Conservation (phyloP, 306 rosid genomes). For the Cicer judaicum region DNA sequence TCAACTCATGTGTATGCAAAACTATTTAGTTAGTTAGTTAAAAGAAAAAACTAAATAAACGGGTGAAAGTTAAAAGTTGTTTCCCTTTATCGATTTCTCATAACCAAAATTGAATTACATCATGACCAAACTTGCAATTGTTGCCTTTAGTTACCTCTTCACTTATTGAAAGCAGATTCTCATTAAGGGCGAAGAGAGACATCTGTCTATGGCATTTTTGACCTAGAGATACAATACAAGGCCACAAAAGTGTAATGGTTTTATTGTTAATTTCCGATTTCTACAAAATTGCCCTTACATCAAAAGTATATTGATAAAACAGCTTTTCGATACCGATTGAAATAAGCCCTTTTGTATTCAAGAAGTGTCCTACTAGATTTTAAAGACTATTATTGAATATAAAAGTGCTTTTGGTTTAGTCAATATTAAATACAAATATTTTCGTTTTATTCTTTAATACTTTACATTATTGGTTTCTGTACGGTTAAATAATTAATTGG, state of each 20-base stretch:
- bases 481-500: too few species aligned
- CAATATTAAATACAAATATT: too few species aligned
- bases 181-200: neutral
- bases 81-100: neutral
- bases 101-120: neutral
- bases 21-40: too few species aligned
- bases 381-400: too few species aligned
- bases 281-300: slow-evolving; percentile 3
- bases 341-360: slow-evolving; percentile 14
- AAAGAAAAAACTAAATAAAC: neutral
- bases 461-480: too few species aligned
- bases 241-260: neutral
- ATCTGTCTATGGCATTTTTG: neutral
- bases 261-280: neutral
- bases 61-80: neutral
- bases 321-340: neutral
- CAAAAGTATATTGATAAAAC: slow-evolving; percentile 5
- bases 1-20: too few species aligned
- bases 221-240: neutral
- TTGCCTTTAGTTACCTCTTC: slow-evolving; percentile 1
- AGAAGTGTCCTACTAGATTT: neutral
- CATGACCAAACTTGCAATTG: neutral
- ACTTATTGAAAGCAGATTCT: slow-evolving; percentile 18
- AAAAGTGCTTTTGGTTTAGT: too few species aligned
- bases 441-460: too few species aligned